Conservation (phyloP, 805 yeast genomes). For the Zygosaccharomyces kombuchaensis region DNA sequence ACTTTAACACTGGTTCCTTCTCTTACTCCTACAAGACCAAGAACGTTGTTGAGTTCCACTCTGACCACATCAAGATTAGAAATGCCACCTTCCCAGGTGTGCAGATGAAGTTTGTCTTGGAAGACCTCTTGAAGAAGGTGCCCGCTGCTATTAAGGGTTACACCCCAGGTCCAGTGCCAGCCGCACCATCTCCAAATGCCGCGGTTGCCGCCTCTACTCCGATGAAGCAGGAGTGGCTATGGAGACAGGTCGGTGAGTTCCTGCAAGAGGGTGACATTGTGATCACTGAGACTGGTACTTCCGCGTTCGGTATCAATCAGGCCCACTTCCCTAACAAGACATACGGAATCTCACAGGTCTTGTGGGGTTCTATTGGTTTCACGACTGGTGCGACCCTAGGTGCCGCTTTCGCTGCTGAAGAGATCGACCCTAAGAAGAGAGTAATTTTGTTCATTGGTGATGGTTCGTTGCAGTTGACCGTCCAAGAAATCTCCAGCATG, state of each 20-base stretch:
- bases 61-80: conserved; percentile 66
- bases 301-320: conserved; percentile 67
- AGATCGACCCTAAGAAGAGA: conserved; percentile 55
- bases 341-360: conserved; percentile 65
- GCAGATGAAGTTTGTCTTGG: conserved; percentile 58
- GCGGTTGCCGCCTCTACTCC: conserved; percentile 44
- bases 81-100: conserved; percentile 68
- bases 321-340: conserved; percentile 59
- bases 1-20: conserved; percentile 87
- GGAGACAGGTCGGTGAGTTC: conserved; percentile 62
- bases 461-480: conserved; percentile 71
- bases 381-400: conserved; percentile 65
- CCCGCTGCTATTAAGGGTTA: conserved; percentile 40
- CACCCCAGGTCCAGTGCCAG: conserved; percentile 54
- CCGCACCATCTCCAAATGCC: conserved; percentile 43
- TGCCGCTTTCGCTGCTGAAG: conserved; percentile 65
- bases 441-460: conserved; percentile 68
- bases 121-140: conserved; percentile 39
- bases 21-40: conserved; percentile 70
- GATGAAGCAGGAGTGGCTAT: conserved; percentile 62
- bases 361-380: conserved; percentile 75
- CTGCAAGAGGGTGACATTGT: conserved; percentile 62
- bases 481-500: conserved; percentile 68
- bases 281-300: conserved; percentile 70
- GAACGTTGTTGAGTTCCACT: conserved; percentile 74